These are phyloP conservation scores for Apiotrichum gracile DNA, from an alignment of 1,284 basidiomycete species.

Conservation along the genomic window DNA sequence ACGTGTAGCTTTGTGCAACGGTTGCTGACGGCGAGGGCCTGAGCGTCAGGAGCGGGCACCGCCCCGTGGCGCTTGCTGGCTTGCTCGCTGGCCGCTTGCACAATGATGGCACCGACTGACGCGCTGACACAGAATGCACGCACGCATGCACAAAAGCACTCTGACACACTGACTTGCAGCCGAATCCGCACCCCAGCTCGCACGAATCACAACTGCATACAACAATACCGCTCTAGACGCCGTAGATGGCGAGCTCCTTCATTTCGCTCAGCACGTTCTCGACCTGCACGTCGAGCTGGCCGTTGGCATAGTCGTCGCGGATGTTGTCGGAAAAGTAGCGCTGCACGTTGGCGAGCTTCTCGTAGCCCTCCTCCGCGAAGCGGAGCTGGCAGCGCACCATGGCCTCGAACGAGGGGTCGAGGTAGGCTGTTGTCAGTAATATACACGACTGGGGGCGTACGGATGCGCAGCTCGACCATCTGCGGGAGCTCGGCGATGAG, in stretches of 20 bases:
- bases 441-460: conserved; percentile 35
- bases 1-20: no score
- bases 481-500: conserved; percentile 86
- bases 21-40: no score
- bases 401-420: conserved; percentile 97
- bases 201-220: no score
- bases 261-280: conserved; percentile 93
- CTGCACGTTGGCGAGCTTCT: conserved; percentile 94
- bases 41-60: no score
- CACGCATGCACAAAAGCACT: no score
- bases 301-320: conserved; percentile 93
- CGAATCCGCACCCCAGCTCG: neutral
- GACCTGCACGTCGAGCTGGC: conserved; percentile 90
- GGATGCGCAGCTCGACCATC: conserved; percentile 87
- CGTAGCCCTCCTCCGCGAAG: conserved; percentile 96
- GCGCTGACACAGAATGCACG: no score
- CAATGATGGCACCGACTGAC: no score
- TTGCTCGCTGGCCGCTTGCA: no score
- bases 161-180: no score
- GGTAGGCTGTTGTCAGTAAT: conserved; percentile 54
- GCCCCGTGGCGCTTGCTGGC: no score
- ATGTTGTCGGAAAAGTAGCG: conserved; percentile 86
- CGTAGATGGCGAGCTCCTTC: conserved; percentile 86
- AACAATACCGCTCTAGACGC: no score
- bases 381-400: conserved; percentile 98